A percentile compares a stretch with the other conserved stretches of the same genome.
phyloP scores from a whole-genome alignment of 2,329 filamentous ascomycete species.

The Fusarium cyanostomum region DNA sequence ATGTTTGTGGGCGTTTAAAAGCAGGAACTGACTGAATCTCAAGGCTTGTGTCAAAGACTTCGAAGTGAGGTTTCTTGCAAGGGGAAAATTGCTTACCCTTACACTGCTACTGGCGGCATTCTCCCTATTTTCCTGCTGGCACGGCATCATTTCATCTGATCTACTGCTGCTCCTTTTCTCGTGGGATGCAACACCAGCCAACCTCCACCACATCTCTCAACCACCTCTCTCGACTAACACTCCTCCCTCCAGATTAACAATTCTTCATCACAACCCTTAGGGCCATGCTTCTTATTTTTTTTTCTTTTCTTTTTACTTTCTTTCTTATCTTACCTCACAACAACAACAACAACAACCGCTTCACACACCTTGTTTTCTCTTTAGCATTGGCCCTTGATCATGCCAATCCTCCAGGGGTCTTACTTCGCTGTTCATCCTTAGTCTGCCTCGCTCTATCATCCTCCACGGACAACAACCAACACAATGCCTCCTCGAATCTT shows the following conservation, averaged over 20 bases:
- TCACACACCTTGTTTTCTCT: no score
- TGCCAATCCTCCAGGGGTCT: background rate
- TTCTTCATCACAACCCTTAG: background rate
- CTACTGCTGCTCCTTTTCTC: background rate
- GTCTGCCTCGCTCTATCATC: background rate
- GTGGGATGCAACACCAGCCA: slow-evolving; percentile 11
- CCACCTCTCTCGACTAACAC: background rate
- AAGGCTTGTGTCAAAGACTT: background rate
- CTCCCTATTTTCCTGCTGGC: background rate
- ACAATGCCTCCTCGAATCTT: slow-evolving; percentile 57
- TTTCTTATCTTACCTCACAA: background rate
- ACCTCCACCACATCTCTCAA: slow-evolving; percentile 5
- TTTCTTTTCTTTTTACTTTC: background rate
- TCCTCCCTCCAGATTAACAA: background rate
- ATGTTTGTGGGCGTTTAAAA: background rate
- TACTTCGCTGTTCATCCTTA: background rate
- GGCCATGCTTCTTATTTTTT: background rate
- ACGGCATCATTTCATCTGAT: background rate
- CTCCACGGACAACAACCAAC: background rate
- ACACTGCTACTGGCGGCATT: background rate
- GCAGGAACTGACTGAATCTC: background rate
- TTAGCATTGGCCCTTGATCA: background rate
- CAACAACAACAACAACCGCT: no score
- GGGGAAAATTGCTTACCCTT: background rate
- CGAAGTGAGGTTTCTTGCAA: background rate